Evolutionary conservation across 202 grass and related monocot species (phyloP), one percentile per base, ranked within the genome.

Genomic region (Schoenoplectus triqueter): DNA sequence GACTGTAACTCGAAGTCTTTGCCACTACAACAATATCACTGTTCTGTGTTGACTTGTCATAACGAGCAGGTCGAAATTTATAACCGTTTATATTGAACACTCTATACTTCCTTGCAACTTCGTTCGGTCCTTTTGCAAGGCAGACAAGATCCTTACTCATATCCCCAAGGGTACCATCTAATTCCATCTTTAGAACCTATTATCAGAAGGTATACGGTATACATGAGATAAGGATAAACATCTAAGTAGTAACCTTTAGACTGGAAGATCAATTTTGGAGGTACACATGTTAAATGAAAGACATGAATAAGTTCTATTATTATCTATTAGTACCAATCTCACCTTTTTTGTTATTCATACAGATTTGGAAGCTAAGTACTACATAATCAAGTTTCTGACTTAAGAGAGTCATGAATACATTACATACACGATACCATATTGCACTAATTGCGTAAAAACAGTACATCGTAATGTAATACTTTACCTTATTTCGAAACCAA

Each of bases 1-100:
- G 62, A 61, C 41, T 65, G 86, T 89, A 86, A 31, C 10, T 71
- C 0, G 71, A 89, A n/a, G 69, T 75, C 52, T 90, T 87, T 78
- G 76, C 40, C 13, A 46, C 84, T 1, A 69, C 1, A 11, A 87
- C 40, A 3, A 90, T 62, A 21, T 44, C 80, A 74, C 65, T 82
- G 20, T 90, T 90, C 73, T 85, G 66, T 39, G 70, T 90, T 81
- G 19, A 22, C 22, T 7, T 82, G 10, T 66, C 45, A 83, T 56
- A 63, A 55, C 7, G 62, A 22, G 19, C 11, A 15, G 19, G 66
- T 68, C 66, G 31, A 68, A 68, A 42, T 14, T 42, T 15, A 44
- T 68, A 68, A 68, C 39, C 66, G 4, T 68, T 68, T 68, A 68
- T 22, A 44, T 42, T 68, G 11, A 68, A 68, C 66, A 1, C 66